Conservation (phyloP, 2,329 filamentous ascomycete species). For the Pseudogymnoascus destructans region DNA sequence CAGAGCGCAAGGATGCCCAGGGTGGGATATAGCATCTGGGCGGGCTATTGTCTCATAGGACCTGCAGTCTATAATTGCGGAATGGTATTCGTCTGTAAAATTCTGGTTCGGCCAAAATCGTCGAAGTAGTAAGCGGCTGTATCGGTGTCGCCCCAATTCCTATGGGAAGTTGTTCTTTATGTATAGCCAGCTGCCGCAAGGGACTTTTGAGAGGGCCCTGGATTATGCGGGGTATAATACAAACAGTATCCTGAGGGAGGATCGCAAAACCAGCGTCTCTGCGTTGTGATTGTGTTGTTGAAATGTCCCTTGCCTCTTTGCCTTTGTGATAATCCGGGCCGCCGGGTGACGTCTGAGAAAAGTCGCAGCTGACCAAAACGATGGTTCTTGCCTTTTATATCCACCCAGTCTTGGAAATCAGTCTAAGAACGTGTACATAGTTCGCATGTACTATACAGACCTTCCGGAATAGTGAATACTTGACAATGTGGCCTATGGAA, state of each 20-base stretch:
- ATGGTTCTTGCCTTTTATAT: neutral
- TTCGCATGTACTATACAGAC: slow-evolving; percentile 11
- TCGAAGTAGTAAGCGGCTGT: neutral
- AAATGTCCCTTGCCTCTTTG: neutral
- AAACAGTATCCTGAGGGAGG: neutral
- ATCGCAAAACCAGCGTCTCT: neutral
- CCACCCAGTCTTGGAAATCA: neutral
- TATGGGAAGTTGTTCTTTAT: neutral
- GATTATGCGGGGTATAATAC: neutral
- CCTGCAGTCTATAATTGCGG: neutral
- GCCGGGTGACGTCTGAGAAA: neutral
- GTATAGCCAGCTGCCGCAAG: neutral
- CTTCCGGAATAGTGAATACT: neutral
- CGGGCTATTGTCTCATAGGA: neutral
- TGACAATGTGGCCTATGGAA: neutral
- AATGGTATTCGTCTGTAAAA: neutral
- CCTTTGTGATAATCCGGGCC: slow-evolving; percentile 4
- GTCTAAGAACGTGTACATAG: slow-evolving; percentile 10
- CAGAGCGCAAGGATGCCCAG: slow-evolving; percentile 1
- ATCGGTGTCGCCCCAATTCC: neutral
- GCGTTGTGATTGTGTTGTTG: neutral
- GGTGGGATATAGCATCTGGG: neutral
- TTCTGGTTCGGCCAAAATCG: neutral
- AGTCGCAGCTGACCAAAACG: slow-evolving; percentile 2
- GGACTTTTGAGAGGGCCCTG: neutral